Percentiles rank a stretch among this genome's conserved stretches.
Conservation (phyloP, 331 rosid genomes). For the Quercus lobata region DNA sequence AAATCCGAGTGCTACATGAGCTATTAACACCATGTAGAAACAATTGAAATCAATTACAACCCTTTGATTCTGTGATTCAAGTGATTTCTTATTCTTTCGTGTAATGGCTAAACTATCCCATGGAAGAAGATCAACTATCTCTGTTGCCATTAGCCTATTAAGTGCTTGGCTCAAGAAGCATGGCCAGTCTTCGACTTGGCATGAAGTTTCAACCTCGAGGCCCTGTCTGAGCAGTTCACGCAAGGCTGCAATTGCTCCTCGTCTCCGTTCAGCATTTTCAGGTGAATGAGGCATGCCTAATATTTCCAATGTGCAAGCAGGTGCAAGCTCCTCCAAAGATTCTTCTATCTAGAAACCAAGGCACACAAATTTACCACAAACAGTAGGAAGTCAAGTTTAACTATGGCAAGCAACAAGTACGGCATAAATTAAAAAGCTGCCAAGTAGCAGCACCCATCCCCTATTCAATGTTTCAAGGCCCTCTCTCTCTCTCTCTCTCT, state of each 20-base stretch:
- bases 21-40: slow-evolving; percentile 65
- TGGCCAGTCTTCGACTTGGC: slow-evolving; percentile 95
- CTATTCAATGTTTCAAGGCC: neutral
- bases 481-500: no score
- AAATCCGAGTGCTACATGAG: slow-evolving; percentile 89
- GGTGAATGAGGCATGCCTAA: slow-evolving; percentile 66
- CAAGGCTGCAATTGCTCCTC: slow-evolving; percentile 89
- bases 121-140: slow-evolving; percentile 88
- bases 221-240: slow-evolving; percentile 95
- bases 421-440: neutral
- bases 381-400: neutral
- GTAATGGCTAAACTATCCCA: slow-evolving; percentile 75
- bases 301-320: slow-evolving; percentile 92
- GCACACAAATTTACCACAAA: slow-evolving; percentile 6
- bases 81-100: slow-evolving; percentile 88
- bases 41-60: slow-evolving; percentile 76
- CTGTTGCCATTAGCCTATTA: slow-evolving; percentile 65
- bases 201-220: slow-evolving; percentile 77
- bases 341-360: slow-evolving; percentile 75
- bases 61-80: slow-evolving; percentile 91
- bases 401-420: neutral
- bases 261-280: slow-evolving; percentile 75
- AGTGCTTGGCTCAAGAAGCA: slow-evolving; percentile 84
- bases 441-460: neutral
- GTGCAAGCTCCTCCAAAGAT: slow-evolving; percentile 98